These are phyloP conservation scores for Collybiopsis confluens DNA, from an alignment of 768 basidiomycete species.

Conservation along the genomic window DNA sequence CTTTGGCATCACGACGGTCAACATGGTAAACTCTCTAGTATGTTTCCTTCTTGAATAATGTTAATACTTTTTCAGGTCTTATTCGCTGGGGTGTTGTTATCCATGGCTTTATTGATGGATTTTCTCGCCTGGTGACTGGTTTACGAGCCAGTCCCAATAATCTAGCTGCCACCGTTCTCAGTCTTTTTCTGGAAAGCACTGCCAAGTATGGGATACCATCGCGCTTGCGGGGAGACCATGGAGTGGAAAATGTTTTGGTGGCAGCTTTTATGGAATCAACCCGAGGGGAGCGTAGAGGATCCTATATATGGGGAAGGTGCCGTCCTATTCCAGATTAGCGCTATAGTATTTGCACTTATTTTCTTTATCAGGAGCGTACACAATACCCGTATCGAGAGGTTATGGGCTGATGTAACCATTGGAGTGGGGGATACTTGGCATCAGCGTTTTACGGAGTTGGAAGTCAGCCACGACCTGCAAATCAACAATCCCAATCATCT, in stretches of 20 bases:
- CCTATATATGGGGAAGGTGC: slow-evolving; percentile 8
- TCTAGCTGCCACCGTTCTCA: slow-evolving; percentile 30
- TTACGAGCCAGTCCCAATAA: slow-evolving; percentile 37
- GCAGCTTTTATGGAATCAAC: slow-evolving; percentile 2
- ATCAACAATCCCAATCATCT: slow-evolving; percentile 20
- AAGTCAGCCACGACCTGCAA: slow-evolving; percentile 22
- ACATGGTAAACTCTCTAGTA: slow-evolving; percentile 25
- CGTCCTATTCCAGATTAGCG: not conserved
- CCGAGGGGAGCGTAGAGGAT: not conserved
- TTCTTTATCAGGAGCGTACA: slow-evolving; percentile 13
- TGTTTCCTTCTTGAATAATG: not conserved
- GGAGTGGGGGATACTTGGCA: slow-evolving; percentile 30
- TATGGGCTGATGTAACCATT: slow-evolving; percentile 32
- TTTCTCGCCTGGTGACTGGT: slow-evolving; percentile 29
- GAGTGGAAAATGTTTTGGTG: slow-evolving; percentile 4
- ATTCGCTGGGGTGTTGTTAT: slow-evolving; percentile 33
- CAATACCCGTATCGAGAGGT: slow-evolving; percentile 26
- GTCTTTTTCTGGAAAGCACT: slow-evolving; percentile 18
- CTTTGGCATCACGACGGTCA: slow-evolving; percentile 36
- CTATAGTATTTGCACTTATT: not conserved
- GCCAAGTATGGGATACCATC: slow-evolving; percentile 1
- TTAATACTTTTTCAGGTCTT: slow-evolving; percentile 21
- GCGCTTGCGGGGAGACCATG: slow-evolving; percentile 1
- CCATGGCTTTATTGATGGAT: slow-evolving; percentile 40
- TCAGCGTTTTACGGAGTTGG: slow-evolving; percentile 24